Evolutionary conservation across 768 basidiomycete genomes (phyloP).

Genomic region (Kwoniella bestiolae): DNA sequence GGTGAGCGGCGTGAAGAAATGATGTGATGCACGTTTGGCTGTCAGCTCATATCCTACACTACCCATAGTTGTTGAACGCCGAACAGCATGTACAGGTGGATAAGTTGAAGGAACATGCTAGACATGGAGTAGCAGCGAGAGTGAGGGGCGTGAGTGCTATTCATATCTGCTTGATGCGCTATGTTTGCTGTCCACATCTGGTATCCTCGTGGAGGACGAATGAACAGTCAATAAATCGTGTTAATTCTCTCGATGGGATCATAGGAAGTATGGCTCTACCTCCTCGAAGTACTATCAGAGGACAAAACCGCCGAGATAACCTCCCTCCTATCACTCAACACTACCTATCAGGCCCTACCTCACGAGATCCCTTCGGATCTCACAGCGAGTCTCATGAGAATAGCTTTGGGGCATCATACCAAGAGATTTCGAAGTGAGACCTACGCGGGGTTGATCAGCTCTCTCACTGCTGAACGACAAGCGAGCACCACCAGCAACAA

Average conservation of each 20-base stretch:
- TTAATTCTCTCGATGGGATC: too few relatives aligned
- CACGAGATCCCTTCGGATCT: constrained; percentile 33
- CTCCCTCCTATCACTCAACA: constrained; percentile 37
- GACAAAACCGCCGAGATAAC: constrained; percentile 50
- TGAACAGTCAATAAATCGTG: too few relatives aligned
- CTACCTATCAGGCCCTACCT: constrained; percentile 35
- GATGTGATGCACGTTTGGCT: not conserved
- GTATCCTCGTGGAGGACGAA: too few relatives aligned
- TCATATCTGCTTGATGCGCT: not conserved
- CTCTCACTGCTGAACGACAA: constrained; percentile 45
- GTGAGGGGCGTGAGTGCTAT: constrained; percentile 45
- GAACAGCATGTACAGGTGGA: constrained; percentile 51
- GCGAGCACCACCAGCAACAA: not conserved
- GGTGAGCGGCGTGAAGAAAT: constrained; percentile 26
- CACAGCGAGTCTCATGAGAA: constrained; percentile 36
- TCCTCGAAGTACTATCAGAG: constrained; percentile 41
- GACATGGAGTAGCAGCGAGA: constrained; percentile 44
- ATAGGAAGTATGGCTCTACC: constrained; percentile 55
- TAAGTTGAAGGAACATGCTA: constrained; percentile 48
- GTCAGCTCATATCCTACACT: too few relatives aligned
- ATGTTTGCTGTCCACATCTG: not conserved
- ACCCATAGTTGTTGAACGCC: constrained; percentile 46
- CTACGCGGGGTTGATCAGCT: constrained; percentile 49
- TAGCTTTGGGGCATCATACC: constrained; percentile 47
- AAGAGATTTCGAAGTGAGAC: constrained; percentile 48